Evolutionary conservation across 1,139 yeast species (phyloP).

Genomic region (Lizanozyma gosingica): DNA sequence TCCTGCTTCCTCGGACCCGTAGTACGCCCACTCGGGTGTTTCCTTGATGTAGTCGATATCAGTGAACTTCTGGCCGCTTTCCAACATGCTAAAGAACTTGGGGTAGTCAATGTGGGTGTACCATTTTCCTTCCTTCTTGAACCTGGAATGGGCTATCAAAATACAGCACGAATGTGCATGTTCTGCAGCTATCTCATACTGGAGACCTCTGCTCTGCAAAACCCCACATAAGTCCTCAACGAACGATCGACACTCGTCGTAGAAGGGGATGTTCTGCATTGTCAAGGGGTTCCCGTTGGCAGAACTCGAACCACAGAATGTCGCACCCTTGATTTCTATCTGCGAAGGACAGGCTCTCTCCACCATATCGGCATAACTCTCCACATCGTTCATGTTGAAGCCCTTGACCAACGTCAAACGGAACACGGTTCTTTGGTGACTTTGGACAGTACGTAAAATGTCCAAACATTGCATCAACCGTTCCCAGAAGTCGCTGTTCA

Average conservation of each 20-base stretch:
- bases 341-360: slow-evolving; percentile 77
- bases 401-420: slow-evolving; percentile 88
- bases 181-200: slow-evolving; percentile 84
- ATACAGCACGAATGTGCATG: slow-evolving; percentile 95
- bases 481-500: slow-evolving; percentile 90
- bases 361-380: slow-evolving; percentile 86
- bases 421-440: slow-evolving; percentile 84
- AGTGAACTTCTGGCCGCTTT: slow-evolving; percentile 54
- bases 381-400: slow-evolving; percentile 74
- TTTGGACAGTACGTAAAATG: slow-evolving; percentile 60
- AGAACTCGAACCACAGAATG: slow-evolving; percentile 78
- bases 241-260: slow-evolving; percentile 78
- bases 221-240: slow-evolving; percentile 56
- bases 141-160: slow-evolving; percentile 67
- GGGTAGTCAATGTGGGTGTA: slow-evolving; percentile 83
- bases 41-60: slow-evolving; percentile 75
- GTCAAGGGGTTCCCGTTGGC: slow-evolving; percentile 85
- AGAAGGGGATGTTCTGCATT: slow-evolving; percentile 92
- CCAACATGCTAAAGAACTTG: slow-evolving; percentile 62
- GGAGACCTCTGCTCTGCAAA: slow-evolving; percentile 51
- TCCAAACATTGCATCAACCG: slow-evolving; percentile 74
- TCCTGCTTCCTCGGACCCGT: slow-evolving; percentile 82
- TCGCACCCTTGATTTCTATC: slow-evolving; percentile 90
- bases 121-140: slow-evolving; percentile 69
- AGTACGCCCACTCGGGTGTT: slow-evolving; percentile 87